phyloP scores from a whole-genome alignment of 208 protist genomes.

The Acanthamoeba healyi region DNA sequence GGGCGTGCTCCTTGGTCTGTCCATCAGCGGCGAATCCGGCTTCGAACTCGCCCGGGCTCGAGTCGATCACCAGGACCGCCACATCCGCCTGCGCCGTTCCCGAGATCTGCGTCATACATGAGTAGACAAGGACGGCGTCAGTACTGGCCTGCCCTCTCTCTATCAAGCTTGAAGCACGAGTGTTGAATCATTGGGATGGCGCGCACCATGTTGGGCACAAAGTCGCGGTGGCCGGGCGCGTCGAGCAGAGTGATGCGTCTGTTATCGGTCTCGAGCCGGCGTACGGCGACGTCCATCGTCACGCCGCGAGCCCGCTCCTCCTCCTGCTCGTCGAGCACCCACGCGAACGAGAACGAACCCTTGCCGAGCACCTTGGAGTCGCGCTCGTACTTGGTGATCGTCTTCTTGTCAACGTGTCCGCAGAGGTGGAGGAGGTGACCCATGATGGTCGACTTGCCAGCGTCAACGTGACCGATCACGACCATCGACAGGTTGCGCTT shows the following conservation, averaged over 20 bases:
- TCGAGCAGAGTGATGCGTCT: conserved; percentile 86
- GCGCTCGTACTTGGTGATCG: conserved; percentile 66
- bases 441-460: conserved; percentile 80
- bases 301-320: conserved; percentile 85
- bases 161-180: too few species aligned
- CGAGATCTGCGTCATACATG: conserved; percentile 32
- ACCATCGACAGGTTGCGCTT: conserved; percentile 79
- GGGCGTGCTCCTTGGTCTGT: conserved; percentile 88
- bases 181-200: conserved; percentile 73
- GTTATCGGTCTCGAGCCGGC: conserved; percentile 84
- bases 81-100: conserved; percentile 82
- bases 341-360: conserved; percentile 88
- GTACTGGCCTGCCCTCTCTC: too few species aligned
- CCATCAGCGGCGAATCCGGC: conserved; percentile 84
- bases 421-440: conserved; percentile 59
- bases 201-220: conserved; percentile 90
- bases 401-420: conserved; percentile 29
- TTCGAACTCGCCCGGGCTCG: conserved; percentile 87
- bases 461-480: conserved; percentile 86
- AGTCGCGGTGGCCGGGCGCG: conserved; percentile 89
- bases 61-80: conserved; percentile 86
- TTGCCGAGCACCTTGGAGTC: conserved; percentile 82
- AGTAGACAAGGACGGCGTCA: too few species aligned
- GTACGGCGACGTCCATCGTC: conserved; percentile 88
- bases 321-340: conserved; percentile 89